Evolutionary conservation across 257 asterid genomes (phyloP), one percentile per base, ranked within the genome.

Genomic region (Scutellaria barbata): DNA sequence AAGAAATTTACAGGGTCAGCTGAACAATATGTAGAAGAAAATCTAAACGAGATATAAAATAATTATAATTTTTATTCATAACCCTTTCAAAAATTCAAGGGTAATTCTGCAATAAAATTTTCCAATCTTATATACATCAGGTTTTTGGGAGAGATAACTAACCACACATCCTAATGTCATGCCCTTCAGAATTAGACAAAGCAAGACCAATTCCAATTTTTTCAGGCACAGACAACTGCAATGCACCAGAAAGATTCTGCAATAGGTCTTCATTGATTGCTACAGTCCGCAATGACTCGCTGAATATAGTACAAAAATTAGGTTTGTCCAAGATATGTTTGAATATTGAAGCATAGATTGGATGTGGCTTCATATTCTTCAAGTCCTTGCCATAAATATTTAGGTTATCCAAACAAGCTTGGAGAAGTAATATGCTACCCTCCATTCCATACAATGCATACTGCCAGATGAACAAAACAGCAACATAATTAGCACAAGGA

Each of bases 181-280:
- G 69, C 74, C 76, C 86, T 69, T 95, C 96, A 25, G 99, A 87
- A 73, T 82, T 86, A 7, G 94, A 89, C 80, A 95, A 71, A 33
- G 97, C 96, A 80, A 95, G 97, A 63, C 99, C 97, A 79, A 88
- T 66, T 52, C 88, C 90, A 71, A 95, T 80, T 76, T 83, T 95
- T 82, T 95, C 98, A 65, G 90, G 73, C 46, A 69, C 74, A 6
- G 88, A 82, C 83, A 95, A 77, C 17, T 70, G 81, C 66, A 95
- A 76, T 37, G 85, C 92, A 74, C 68, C 81, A 72, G 87, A 88
- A n/a, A 95, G 80, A 80, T 82, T 79, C 74, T 83, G 90, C 76
- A 95, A 81, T 60, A 86, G 84, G 68, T 86, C 99, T 74, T 88
- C 98, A 70, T 57, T 81, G 76, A 90, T 59, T 37, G 85, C 69